Percentiles rank a stretch among this genome's conserved stretches.
phyloP scores from a whole-genome alignment of 2,329 filamentous ascomycete species.

The Aureobasidium uvarum region DNA sequence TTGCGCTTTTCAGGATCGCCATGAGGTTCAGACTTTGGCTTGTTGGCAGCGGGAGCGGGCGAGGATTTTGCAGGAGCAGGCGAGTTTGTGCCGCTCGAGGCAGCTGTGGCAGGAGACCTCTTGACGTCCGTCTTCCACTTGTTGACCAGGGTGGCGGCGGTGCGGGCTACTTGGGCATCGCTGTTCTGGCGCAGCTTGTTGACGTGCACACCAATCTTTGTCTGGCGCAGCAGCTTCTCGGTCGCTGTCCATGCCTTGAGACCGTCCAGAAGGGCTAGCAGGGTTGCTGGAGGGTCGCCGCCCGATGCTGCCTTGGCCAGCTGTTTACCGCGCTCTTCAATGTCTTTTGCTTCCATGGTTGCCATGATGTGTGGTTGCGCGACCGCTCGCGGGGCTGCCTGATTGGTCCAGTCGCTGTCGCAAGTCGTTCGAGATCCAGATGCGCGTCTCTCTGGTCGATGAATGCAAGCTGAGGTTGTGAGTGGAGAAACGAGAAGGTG shows the following conservation, averaged over 20 bases:
- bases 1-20: slow-evolving; percentile 72
- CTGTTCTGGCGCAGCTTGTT: slow-evolving; percentile 83
- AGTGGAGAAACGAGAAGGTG: not conserved
- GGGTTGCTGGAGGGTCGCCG: slow-evolving; percentile 69
- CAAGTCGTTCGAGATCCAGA: not conserved
- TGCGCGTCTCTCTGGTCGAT: not conserved
- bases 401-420: not conserved
- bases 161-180: slow-evolving; percentile 66
- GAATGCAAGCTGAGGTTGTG: not conserved
- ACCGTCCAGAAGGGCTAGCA: slow-evolving; percentile 73
- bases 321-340: slow-evolving; percentile 72
- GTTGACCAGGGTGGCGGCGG: slow-evolving; percentile 77
- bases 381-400: not conserved
- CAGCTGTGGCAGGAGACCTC: slow-evolving; percentile 39
- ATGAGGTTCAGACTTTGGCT: slow-evolving; percentile 54
- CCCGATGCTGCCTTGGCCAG: slow-evolving; percentile 74
- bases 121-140: slow-evolving; percentile 85
- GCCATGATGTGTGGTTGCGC: slow-evolving; percentile 13
- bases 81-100: slow-evolving; percentile 46
- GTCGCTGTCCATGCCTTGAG: slow-evolving; percentile 79
- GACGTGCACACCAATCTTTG: slow-evolving; percentile 86
- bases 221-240: slow-evolving; percentile 85
- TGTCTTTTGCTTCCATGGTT: slow-evolving; percentile 76
- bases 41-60: slow-evolving; percentile 43
- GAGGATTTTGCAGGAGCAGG: slow-evolving; percentile 34